Percentiles rank a stretch among this genome's conserved stretches.
Evolutionary conservation across 2,329 filamentous ascomycete genomes (phyloP).

Genomic region (Beauveria varroae): DNA sequence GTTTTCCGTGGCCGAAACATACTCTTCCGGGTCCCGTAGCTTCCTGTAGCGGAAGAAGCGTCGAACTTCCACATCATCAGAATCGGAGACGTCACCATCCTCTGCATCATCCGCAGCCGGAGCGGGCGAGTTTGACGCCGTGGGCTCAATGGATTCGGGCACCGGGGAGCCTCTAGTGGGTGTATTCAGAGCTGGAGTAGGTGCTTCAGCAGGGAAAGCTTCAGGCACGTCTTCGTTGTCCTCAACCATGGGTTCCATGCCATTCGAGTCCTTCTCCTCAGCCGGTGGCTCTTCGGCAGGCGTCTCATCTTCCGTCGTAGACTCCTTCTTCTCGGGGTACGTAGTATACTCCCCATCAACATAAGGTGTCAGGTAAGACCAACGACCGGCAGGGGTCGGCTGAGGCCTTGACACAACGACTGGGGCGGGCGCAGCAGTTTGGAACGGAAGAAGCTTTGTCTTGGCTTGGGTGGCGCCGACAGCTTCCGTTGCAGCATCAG

Average conservation of each 20-base stretch:
- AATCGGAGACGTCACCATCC: conserved; percentile 28
- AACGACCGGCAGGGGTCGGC: conserved; percentile 25
- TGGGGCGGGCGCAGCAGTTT: background rate
- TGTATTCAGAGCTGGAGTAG: conserved; percentile 31
- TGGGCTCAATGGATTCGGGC: conserved; percentile 30
- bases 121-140: conserved; percentile 30
- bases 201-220: conserved; percentile 22
- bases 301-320: conserved; percentile 24
- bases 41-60: conserved; percentile 40
- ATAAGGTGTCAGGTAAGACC: conserved; percentile 34
- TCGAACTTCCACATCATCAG: conserved; percentile 24
- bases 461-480: background rate
- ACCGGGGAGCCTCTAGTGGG: conserved; percentile 32
- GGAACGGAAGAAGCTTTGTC: background rate
- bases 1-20: conserved; percentile 40
- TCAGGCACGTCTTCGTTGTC: conserved; percentile 16
- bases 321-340: conserved; percentile 31
- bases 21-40: conserved; percentile 43
- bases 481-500: conserved; percentile 5
- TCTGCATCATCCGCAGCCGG: conserved; percentile 29
- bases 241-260: conserved; percentile 20
- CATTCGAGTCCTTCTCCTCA: conserved; percentile 20
- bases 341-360: conserved; percentile 30
- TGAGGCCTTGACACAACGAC: conserved; percentile 20
- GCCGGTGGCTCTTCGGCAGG: conserved; percentile 23